Conservation (phyloP, 78 protist species). For the Planoprotostelium fungivorum region DNA sequence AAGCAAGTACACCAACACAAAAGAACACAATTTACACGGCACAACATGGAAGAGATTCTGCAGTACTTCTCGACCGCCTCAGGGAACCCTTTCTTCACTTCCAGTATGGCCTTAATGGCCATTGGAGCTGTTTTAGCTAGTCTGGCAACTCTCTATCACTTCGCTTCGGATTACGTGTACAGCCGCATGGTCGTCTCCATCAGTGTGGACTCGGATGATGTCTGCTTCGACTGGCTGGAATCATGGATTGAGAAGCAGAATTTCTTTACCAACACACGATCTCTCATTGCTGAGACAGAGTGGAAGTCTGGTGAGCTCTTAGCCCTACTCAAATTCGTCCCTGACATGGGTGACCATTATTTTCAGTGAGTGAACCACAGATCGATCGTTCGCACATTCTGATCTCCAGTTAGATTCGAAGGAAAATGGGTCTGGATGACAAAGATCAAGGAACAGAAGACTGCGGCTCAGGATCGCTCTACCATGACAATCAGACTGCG, state of each 20-base stretch:
- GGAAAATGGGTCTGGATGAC: too few species aligned
- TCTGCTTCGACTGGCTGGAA: not conserved
- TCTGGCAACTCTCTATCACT: not conserved
- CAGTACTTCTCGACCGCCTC: too few species aligned
- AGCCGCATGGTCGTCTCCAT: not conserved
- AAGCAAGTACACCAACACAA: too few species aligned
- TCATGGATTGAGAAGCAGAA: not conserved
- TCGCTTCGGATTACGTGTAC: not conserved
- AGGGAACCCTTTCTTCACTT: too few species aligned
- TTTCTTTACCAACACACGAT: not conserved
- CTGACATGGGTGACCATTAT: not conserved
- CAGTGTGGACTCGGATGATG: not conserved
- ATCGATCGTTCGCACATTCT: not conserved
- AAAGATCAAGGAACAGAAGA: too few species aligned
- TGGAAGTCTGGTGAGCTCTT: not conserved
- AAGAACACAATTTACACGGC: too few species aligned
- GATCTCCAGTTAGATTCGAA: too few species aligned
- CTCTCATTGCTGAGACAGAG: not conserved
- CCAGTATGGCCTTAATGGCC: not conserved
- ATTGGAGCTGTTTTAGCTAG: not conserved
- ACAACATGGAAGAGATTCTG: too few species aligned
- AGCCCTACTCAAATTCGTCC: not conserved
- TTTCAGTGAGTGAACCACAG: not conserved
- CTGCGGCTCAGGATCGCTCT: too few species aligned
- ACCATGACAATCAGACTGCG: too few species aligned